Evolutionary conservation across 140 eudicot genomes (phyloP).

Genomic region (Anethum foeniculum): DNA sequence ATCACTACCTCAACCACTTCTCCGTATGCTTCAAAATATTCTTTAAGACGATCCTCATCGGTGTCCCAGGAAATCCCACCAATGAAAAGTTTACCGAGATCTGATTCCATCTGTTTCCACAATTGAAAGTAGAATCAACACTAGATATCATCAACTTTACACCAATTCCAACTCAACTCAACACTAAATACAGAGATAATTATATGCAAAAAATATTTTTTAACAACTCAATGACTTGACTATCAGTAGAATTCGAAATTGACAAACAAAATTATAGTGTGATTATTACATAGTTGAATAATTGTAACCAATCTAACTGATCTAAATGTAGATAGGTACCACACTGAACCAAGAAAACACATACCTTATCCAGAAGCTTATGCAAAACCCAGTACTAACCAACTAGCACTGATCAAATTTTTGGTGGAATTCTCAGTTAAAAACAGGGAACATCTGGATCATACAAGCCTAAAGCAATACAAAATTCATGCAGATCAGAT

Average conservation of each 20-base stretch:
- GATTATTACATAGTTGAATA: background rate
- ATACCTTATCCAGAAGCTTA: constrained; percentile 50
- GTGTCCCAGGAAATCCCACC: constrained; percentile 99
- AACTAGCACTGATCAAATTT: constrained; percentile 29
- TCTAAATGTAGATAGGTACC: constrained; percentile 37
- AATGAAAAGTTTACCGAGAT: constrained; percentile 67
- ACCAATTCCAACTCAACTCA: constrained; percentile 24
- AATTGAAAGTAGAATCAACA: background rate
- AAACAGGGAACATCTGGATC: constrained; percentile 37
- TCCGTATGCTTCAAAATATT: constrained; percentile 64
- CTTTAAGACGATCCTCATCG: constrained; percentile 72
- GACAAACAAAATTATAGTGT: background rate
- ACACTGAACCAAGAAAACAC: constrained; percentile 1
- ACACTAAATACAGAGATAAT: background rate
- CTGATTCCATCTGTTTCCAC: constrained; percentile 23
- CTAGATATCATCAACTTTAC: constrained; percentile 10
- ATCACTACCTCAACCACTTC: constrained; percentile 78
- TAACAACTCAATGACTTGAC: background rate
- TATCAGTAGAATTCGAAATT: background rate
- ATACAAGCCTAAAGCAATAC: constrained; percentile 22
- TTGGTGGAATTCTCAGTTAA: constrained; percentile 25
- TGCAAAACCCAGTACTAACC: constrained; percentile 14
- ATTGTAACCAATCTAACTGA: constrained; percentile 37
- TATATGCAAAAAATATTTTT: background rate
- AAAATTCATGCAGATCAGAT: constrained; percentile 35